Evolutionary conservation across 2,329 filamentous ascomycete species (phyloP), one percentile per base, ranked within the genome.

Genomic region (Penicillium sp.): DNA sequence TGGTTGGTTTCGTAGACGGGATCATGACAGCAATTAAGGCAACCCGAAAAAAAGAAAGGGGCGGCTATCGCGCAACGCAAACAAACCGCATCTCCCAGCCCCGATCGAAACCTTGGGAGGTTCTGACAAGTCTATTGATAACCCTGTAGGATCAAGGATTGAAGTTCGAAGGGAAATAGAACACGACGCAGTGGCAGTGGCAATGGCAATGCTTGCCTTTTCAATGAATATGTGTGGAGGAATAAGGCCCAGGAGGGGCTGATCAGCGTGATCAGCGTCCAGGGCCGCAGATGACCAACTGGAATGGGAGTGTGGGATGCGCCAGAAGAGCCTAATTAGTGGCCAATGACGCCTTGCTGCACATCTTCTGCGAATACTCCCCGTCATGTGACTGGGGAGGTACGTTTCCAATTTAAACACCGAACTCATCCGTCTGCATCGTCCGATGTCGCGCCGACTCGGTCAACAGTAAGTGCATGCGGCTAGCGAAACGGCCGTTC

Each of bases 211-310:
- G 44, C 55, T 59, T 60, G 42, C 50, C 56, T 58, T 48, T 53
- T 36, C 10, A 42, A 43, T 24, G 18, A 20, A 14, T 8, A 27
- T 13, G 4, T 28, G 13, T 16, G 41, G 24, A 18, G 31, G 16
- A 4, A 24, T 11, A 10, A 7, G 4, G n/a, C 35, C 16, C 39
- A 33, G 33, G 31, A 16, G 22, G 40, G 33, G 24, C 28, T 44
- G 54, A 58, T 58, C 55, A 56, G 49, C 58, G 47, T 54, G 58
- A 63, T 63, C 57, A 56, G 48, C 59, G 38, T 54, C 47, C 51
- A 49, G 44, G 48, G 44, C 35, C 38, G 33, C 52, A 46, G 44
- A 53, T 46, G 41, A 47, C 36, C 39, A n/a, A 47, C 35, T 44
- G 42, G 40, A 47, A 43, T 31, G 36, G 27, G n/a, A 42, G 39